Percentiles rank a stretch among this genome's conserved stretches.
Evolutionary conservation across 345 rosid species (phyloP).

Genomic region (Schrenkiella parvula): DNA sequence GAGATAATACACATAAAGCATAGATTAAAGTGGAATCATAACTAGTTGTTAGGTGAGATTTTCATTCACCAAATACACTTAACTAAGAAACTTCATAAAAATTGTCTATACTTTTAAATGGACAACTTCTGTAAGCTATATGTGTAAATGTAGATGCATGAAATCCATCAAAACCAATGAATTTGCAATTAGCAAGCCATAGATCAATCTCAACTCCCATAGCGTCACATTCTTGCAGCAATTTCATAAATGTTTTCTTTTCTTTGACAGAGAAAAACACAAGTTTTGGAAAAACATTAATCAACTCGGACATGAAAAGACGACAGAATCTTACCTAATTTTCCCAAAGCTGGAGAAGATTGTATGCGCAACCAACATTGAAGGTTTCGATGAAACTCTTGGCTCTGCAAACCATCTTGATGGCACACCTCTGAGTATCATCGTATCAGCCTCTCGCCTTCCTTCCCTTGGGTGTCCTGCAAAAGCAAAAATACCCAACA

Average conservation of each 20-base stretch:
- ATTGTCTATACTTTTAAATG: too few species aligned
- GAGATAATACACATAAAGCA: neutral
- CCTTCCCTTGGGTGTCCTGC: slow-evolving; percentile 62
- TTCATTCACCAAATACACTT: neutral
- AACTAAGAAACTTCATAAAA: neutral
- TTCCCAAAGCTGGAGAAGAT: slow-evolving; percentile 81
- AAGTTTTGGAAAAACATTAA: neutral
- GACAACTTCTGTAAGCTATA: too few species aligned
- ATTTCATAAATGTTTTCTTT: neutral
- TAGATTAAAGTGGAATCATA: neutral
- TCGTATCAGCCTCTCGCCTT: slow-evolving; percentile 71
- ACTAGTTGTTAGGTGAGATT: neutral
- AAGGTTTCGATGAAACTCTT: slow-evolving; percentile 89
- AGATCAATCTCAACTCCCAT: neutral
- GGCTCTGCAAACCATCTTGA: slow-evolving; percentile 98
- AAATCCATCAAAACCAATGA: neutral
- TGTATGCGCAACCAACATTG: slow-evolving; percentile 84
- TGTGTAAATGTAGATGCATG: neutral
- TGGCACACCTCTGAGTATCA: slow-evolving; percentile 68
- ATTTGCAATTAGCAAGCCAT: neutral
- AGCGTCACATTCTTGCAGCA: neutral
- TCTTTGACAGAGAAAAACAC: neutral
- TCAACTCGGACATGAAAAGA: neutral
- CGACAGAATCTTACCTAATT: slow-evolving; percentile 49
- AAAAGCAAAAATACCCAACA: neutral